Base-by-base conservation (phyloP, 2,329 filamentous ascomycete genomes). In the Amphichorda felina region DNA sequence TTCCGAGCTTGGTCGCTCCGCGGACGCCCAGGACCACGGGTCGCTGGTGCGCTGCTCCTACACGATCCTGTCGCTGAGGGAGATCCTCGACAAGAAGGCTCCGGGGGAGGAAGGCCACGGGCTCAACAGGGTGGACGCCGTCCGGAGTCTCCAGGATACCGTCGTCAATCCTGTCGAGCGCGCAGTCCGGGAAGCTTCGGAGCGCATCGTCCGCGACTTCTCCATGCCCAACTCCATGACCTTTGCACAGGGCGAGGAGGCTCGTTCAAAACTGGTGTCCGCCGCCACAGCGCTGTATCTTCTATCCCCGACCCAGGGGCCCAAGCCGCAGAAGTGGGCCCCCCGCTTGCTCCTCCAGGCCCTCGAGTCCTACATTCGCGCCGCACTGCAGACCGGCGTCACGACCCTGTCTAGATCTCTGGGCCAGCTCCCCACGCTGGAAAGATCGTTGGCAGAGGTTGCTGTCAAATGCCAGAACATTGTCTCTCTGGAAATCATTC, bases 391-490 rank as follows among this genome's bases (percentile, higher is more conserved):
- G 40, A 80, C 80, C 31, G 88, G 84, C 27, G 67, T 89, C 6
- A 77, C 83, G 10, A 71, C 79, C 0, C 66, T 98, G 8, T 69
- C 82, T 2, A 70, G 87, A 16, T 79, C 84, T 0, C 68, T 98
- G 13, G 78, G 80, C 4, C 82, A 85, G 39, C 67, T 96, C 3
- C 84, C 89, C 0, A 81, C 73, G 0, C 68, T 96, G 21, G 88
- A 96, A 33, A 74, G 85, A 35, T 82, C 86, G 0, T 67, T 96
- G 2, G 66, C 75, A 13, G 91, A 96, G 48, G 76, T 94, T 16
- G 82, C 83, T 6, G 76, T 79, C 5, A 72, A 84, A 31, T 95
- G 89, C 51, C 88, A 94, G 53, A 94, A 93, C 50, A 75, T 96
- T 27, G 77, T 94, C n/a, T 85, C 86, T 0, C 64, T 96, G 3